These are phyloP conservation scores for Trichosporon asahii DNA, from an alignment of 1,284 basidiomycete genomes.

Conservation along the genomic window DNA sequence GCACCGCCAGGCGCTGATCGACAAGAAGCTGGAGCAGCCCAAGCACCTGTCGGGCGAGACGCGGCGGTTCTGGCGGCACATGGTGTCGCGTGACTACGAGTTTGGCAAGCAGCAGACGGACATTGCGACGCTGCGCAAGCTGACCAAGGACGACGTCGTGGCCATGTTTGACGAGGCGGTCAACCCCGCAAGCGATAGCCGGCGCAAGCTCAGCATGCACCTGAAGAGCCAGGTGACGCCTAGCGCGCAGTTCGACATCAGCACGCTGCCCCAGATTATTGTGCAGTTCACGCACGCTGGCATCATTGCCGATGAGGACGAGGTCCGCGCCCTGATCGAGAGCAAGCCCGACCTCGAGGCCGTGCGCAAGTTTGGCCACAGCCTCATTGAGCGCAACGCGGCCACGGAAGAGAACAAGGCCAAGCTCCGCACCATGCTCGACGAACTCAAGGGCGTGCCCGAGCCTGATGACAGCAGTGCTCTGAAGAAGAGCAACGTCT, in stretches of 20 bases:
- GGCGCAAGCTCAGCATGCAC: constrained; percentile 79
- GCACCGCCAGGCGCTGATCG: constrained; percentile 63
- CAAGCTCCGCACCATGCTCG: constrained; percentile 31
- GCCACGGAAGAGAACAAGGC: constrained; percentile 44
- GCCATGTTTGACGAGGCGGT: constrained; percentile 67
- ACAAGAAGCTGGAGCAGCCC: constrained; percentile 67
- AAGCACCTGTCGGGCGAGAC: constrained; percentile 69
- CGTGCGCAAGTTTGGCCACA: constrained; percentile 61
- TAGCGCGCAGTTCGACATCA: constrained; percentile 59
- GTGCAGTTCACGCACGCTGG: constrained; percentile 58
- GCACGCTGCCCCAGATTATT: constrained; percentile 66
- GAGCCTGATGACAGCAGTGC: constrained; percentile 50
- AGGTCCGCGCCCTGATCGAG: constrained; percentile 53
- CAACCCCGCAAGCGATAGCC: constrained; percentile 65
- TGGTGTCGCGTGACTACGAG: constrained; percentile 72
- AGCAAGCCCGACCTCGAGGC: constrained; percentile 56
- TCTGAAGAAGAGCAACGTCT: constrained; percentile 58
- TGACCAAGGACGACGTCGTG: constrained; percentile 77
- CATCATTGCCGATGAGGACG: constrained; percentile 58
- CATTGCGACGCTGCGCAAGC: constrained; percentile 60
- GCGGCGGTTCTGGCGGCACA: constrained; percentile 65
- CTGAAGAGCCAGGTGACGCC: constrained; percentile 59
- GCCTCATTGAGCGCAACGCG: constrained; percentile 50
- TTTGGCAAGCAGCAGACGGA: constrained; percentile 68
- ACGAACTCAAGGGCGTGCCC: constrained; percentile 58